Base-by-base conservation (phyloP, 768 basidiomycete genomes). In the Lactifluus pinguis region DNA sequence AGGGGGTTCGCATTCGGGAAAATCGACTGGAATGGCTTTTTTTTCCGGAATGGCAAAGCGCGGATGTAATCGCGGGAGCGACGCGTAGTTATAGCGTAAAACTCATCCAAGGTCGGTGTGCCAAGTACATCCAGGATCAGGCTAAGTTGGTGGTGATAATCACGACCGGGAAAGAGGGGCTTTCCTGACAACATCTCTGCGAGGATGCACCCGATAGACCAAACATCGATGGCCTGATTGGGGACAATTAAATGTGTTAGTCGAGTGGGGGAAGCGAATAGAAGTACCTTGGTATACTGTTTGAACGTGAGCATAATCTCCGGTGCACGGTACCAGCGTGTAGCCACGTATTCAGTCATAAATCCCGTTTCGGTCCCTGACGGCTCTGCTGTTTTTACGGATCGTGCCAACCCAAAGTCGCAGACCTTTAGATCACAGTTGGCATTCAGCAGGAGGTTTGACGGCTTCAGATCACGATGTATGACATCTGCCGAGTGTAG, bases 261-360 rank as follows among this genome's bases (percentile, higher is more conserved):
- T 34, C 4, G 14, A 36, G 75, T 76, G 0, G 29, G 76, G 74
- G 17, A 75, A 68, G 65, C 76, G 76, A 72, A 72, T 75, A 38
- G 14, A 36, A 73, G 57, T 59, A 83, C 88, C 76, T 94, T 94
- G 54, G 95, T 95, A 76, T 99, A 99, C 72, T 97, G 89, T 72
- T 97, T 95, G 80, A 98, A 98, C 10, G 94, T 97, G 54, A 99
- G 80, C 97, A 99, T 99, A 76, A 99, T 95, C 72, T 99, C 97
- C 0, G 97, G 97, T 0, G 97, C 97, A 41, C 97, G 85, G 70
- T 98, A 99, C 97, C 97, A 99, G 67, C 97, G 80, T 29, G 97
- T 98, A 2, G 97, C 95, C 52, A 99, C 97, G 69, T 95, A 95
- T 84, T 93, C 91, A 1, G 92, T 95, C 92, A 95, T 93, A 76